Conservation (phyloP, 345 rosid genomes). For the Aurinia saxatilis region DNA sequence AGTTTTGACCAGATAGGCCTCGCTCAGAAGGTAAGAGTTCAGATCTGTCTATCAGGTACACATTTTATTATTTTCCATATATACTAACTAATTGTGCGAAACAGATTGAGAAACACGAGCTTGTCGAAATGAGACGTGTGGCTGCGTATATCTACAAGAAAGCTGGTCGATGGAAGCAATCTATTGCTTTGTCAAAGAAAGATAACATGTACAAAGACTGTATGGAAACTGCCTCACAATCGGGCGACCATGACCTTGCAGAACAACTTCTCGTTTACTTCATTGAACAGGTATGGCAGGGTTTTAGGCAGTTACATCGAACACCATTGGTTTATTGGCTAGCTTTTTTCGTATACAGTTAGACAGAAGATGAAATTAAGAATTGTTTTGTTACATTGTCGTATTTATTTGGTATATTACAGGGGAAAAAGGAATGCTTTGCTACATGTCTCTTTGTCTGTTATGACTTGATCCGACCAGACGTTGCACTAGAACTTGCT, state of each 20-base stretch:
- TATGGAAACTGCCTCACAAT: constrained; percentile 99
- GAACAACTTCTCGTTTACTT: constrained; percentile 97
- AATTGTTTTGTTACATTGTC: background rate
- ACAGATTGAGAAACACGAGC: constrained; percentile 99
- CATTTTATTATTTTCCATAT: background rate
- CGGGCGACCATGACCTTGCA: constrained; percentile 96
- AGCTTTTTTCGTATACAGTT: background rate
- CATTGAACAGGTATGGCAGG: constrained; percentile 66
- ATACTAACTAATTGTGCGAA: constrained; percentile 2
- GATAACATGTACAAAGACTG: constrained; percentile 93
- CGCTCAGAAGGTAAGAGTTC: constrained; percentile 67
- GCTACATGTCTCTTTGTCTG: constrained; percentile 96
- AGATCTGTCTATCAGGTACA: background rate
- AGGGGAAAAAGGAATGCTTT: constrained; percentile 94
- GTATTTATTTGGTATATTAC: constrained; percentile 3
- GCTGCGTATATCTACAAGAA: constrained; percentile 98
- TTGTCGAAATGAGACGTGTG: constrained; percentile 96
- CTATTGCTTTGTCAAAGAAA: constrained; percentile 95
- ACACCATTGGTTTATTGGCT: background rate
- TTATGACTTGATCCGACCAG: constrained; percentile 78
- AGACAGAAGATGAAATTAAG: background rate
- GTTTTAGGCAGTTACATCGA: background rate
- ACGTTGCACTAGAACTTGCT: constrained; percentile 80
- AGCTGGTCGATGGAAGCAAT: constrained; percentile 99
- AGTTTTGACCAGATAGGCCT: constrained; percentile 93